Percentiles rank a stretch among this genome's conserved stretches.
These are phyloP conservation scores for Wickerhamomyces bisporus DNA, from an alignment of 805 yeast genomes.

Conservation along the genomic window DNA sequence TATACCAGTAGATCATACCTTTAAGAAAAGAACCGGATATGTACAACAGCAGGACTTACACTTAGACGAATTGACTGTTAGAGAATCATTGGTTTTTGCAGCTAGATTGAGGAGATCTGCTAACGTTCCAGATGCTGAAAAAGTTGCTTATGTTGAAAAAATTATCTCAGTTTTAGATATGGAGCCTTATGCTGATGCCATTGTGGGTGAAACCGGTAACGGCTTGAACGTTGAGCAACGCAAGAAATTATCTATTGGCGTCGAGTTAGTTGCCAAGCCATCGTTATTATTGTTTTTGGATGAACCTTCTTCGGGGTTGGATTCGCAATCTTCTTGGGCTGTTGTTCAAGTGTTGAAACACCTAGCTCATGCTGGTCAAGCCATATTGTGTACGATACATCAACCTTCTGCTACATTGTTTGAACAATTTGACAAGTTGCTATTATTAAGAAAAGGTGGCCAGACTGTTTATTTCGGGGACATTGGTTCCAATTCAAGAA, in stretches of 20 bases:
- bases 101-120: slow-evolving; percentile 49
- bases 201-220: slow-evolving; percentile 38
- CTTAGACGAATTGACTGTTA: slow-evolving; percentile 23
- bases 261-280: slow-evolving; percentile 52
- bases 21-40: slow-evolving; percentile 51
- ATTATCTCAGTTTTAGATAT: slow-evolving; percentile 44
- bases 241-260: slow-evolving; percentile 50
- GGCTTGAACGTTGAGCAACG: slow-evolving; percentile 49
- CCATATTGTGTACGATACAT: slow-evolving; percentile 55
- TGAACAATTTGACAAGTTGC: slow-evolving; percentile 41
- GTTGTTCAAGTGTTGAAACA: slow-evolving; percentile 45
- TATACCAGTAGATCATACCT: slow-evolving; percentile 41
- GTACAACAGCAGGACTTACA: slow-evolving; percentile 60
- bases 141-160: slow-evolving; percentile 34
- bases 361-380: slow-evolving; percentile 48
- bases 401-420: slow-evolving; percentile 42
- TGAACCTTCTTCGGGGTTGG: slow-evolving; percentile 59
- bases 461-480: slow-evolving; percentile 37
- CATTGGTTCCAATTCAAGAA: slow-evolving; percentile 47
- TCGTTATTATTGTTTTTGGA: slow-evolving; percentile 47
- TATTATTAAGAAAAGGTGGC: slow-evolving; percentile 47
- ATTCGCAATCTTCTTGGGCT: slow-evolving; percentile 58
- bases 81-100: slow-evolving; percentile 48
- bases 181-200: slow-evolving; percentile 38
- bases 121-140: slow-evolving; percentile 33